Evolutionary conservation across 2,329 filamentous ascomycete species (phyloP), one percentile per base, ranked within the genome.

Genomic region (Hortaea werneckii): DNA sequence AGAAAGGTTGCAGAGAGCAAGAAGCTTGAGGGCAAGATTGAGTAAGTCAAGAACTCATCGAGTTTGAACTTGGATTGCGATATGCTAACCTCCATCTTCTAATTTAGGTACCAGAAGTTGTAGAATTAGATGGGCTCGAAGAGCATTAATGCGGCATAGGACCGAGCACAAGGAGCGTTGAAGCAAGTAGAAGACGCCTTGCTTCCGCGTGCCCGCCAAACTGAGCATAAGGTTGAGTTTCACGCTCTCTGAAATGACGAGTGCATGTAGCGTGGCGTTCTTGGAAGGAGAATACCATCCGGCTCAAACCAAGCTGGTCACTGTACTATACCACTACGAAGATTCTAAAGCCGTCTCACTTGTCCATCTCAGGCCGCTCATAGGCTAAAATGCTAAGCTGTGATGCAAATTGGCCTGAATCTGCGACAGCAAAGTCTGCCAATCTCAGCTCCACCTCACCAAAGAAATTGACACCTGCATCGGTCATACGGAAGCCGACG

Each of bases 1-100:
- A 83, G 92, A 56, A 98, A 98, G 79, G 85, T 98, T 56, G 88
- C 86, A 11, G 92, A 98, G 70, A 78, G 87, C 51, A 98, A 98
- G 86, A 98, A 98, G 72, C 71, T 98, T 59, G 92, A 98, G 70
- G 90, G 92, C 26, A 47, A 96, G 74, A 76, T 96, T 42, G 90
- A 96, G 68, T 96, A 95, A 20, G 20, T 71, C 84, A 94, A 78
- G 95, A 95, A 73, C 74, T 20, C 20, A 20, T 20, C 20, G 20
- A 20, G 20, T 35, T 35, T 35, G n/a, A 35, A n/a, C 32, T 35
- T 20, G 20, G 20, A 20, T 2, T 20, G 20, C 20, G 20, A 20
- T 20, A 20, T 20, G 20, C 20, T 20, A 20, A 20, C 20, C 20
- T 20, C 20, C 20, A 20, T 20, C 20, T 20, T 20, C 20, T 20